Evolutionary conservation across 1,284 basidiomycete species (phyloP), one percentile per base, ranked within the genome.

Genomic region (Trichosporon coremiiforme): DNA sequence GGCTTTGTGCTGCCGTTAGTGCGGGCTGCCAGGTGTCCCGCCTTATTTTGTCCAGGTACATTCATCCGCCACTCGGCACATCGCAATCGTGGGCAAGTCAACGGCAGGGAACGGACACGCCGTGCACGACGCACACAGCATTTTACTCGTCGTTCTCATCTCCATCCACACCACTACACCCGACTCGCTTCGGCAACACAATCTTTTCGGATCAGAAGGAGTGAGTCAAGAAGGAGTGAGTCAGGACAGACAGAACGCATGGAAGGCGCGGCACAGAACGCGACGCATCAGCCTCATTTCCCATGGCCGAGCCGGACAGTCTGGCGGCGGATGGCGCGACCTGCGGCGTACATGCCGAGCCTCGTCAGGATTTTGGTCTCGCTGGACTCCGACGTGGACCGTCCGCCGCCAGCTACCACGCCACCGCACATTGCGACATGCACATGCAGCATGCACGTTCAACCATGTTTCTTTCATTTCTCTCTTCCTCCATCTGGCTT

Each of bases 401-500:
- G 20, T 10, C 1, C n/a, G 20, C 8, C 47, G 5, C 47, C 36
- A 38, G 8, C 10, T 53, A 15, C n/a, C 47, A 53, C 13, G 15
- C 15, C 47, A 53, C n/a, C 47, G 20, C 20, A 22, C 47, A 22
- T 53, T 53, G 47, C 47, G 20, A 22, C 47, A 22, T 53, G 4
- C 1, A 12, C 17, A 17, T 17, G 15, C 45, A 47, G 7, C 20
- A 53, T 53, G 47, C 47, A 53, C 45, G 20, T 22, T 8, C 8
- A 25, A 57, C 55, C n/a, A 25, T 33, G 17, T 15, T 13, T 36
- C 4, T 64, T 64, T 31, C 17, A 4, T 22, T 33, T 8, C 33
- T 33, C 33, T 33, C n/a, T n/a, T 29, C n/a, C 33, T 38, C 63
- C 41, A 64, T 17, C 36, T 41, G 64, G 20, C 64, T 64, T 64